Base-by-base conservation (phyloP, 257 asterid species). In the Handroanthus guayacan region DNA sequence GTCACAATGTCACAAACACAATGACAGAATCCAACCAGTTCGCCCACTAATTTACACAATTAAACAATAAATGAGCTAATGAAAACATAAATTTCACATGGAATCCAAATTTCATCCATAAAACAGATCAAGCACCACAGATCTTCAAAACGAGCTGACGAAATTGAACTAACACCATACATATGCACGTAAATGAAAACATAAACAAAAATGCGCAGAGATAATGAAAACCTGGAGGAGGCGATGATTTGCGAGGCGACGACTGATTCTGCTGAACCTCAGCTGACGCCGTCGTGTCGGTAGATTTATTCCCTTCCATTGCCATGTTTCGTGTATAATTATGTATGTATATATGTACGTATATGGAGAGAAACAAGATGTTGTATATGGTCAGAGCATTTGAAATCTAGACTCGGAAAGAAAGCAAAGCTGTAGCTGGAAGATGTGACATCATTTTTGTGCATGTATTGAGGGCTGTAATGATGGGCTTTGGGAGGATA, bases 241-340 rank as follows among this genome's bases (percentile, higher is more conserved):
- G 77, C 71, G 94, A 66, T 9, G 96, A 87, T 83, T 91, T 81
- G 75, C 79, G 91, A 77, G 97, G 89, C 78, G 98, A 83, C 56
- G 90, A 86, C 16, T 80, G 83, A 66, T 76, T 58, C 75, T 73
- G 87, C 72, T 82, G 81, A 78, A 67, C 85, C 82, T 90, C 95
- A 63, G 87, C 73, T 36, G 87, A 65, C 47, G 82, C 85, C 71
- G 83, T 78, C 65, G 75, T 78, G 84, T 83, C 57, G 14, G 78
- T 74, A 52, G 89, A 84, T 69, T 83, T 81, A 41, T 74, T 75
- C 57, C 84, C 90, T 74, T 88, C 96, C 90, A 75, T 82, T 76
- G 92, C 81, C 87, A 79, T 76, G 54, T 79, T 65, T 65, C 18
- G 69, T 31, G 48, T 50, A 58, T 56, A 13, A 5, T 9, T 17